Evolutionary conservation across 1,139 yeast species (phyloP).

Genomic region (Scheffersomyces titani): DNA sequence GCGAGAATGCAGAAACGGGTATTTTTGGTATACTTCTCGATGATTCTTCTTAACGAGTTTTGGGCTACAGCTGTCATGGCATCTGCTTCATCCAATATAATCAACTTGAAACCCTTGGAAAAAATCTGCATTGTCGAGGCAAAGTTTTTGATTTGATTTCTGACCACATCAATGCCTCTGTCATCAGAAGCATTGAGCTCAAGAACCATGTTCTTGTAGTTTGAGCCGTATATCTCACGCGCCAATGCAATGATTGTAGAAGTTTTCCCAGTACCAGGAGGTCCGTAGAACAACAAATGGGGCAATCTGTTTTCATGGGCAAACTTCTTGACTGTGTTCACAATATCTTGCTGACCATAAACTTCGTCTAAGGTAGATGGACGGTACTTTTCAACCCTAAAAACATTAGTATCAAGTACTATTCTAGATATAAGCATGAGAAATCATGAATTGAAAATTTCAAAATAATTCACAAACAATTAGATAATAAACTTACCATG

Average conservation of each 20-base stretch:
- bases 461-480: not conserved
- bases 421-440: constrained; percentile 23
- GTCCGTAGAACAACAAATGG: constrained; percentile 90
- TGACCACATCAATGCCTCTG: constrained; percentile 83
- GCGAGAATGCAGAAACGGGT: constrained; percentile 96
- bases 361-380: constrained; percentile 84
- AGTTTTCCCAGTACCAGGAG: constrained; percentile 98
- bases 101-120: constrained; percentile 75
- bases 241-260: constrained; percentile 92
- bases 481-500: constrained; percentile 35
- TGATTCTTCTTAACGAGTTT: constrained; percentile 86
- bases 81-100: constrained; percentile 96
- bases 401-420: not conserved
- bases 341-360: constrained; percentile 87
- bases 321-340: constrained; percentile 78
- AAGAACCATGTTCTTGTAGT: constrained; percentile 83
- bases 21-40: constrained; percentile 92
- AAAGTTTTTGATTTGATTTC: constrained; percentile 81
- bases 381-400: constrained; percentile 93
- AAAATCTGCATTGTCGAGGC: constrained; percentile 93
- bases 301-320: constrained; percentile 84
- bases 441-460: not conserved
- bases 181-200: constrained; percentile 90
- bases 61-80: constrained; percentile 98
- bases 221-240: constrained; percentile 83